Evolutionary conservation across 2,329 filamentous ascomycete genomes (phyloP).

Genomic region (Nemania sp.): DNA sequence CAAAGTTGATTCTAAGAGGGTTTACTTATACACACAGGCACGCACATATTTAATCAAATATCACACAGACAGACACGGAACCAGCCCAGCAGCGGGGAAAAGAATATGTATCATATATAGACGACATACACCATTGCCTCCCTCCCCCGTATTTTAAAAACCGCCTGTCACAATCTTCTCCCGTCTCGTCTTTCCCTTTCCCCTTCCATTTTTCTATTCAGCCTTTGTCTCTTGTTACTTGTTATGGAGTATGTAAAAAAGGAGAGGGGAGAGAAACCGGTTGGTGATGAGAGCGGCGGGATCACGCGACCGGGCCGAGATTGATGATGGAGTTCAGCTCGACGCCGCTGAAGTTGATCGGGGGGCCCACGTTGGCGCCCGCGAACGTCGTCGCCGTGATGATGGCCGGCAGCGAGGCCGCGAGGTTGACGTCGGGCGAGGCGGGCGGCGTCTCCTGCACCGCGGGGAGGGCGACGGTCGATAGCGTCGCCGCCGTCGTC

Average conservation of each 20-base stretch:
- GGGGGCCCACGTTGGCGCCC: slow-evolving; percentile 36
- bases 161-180: background rate
- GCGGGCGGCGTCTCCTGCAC: slow-evolving; percentile 23
- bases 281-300: background rate
- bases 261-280: no score
- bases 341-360: slow-evolving; percentile 36
- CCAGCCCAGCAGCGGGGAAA: no score
- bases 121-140: background rate
- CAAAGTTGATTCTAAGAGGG: slow-evolving; percentile 12
- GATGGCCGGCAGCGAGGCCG: slow-evolving; percentile 21
- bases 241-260: no score
- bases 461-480: slow-evolving; percentile 30
- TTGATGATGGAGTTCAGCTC: slow-evolving; percentile 35
- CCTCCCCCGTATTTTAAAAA: background rate
- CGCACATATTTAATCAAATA: no score
- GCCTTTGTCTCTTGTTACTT: no score
- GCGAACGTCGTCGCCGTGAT: slow-evolving; percentile 33
- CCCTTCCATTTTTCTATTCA: no score
- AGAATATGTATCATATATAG: no score
- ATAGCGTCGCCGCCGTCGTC: slow-evolving; percentile 14
- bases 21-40: no score
- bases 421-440: slow-evolving; percentile 21
- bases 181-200: background rate
- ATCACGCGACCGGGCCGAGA: slow-evolving; percentile 32
- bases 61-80: no score